A percentile compares a stretch with the other conserved stretches of the same genome.
Conservation (phyloP, 257 asterid species). For the Scutellaria baicalensis region DNA sequence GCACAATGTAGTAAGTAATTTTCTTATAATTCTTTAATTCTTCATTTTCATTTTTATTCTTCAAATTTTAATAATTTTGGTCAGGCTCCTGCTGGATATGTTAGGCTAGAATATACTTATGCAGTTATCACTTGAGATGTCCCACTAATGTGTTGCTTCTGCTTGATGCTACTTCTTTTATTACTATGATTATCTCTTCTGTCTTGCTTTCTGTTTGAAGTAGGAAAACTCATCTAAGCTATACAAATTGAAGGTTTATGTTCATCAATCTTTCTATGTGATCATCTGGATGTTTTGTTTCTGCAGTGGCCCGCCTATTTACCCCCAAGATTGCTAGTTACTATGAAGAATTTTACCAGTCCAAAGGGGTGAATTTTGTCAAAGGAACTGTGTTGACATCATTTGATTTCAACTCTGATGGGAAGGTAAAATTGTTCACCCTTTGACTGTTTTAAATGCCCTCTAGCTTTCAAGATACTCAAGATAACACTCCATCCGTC, state of each 20-base stretch:
- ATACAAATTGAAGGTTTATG: conserved; percentile 3
- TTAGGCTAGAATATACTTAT: not conserved
- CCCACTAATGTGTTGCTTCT: not conserved
- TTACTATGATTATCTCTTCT: not conserved
- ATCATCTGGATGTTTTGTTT: conserved; percentile 3
- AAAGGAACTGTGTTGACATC: conserved; percentile 92
- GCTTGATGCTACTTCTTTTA: not conserved
- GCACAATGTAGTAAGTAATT: conserved; percentile 69
- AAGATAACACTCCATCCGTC: not conserved
- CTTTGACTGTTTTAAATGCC: not conserved
- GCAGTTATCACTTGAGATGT: not conserved
- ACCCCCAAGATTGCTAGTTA: conserved; percentile 75
- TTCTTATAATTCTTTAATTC: not conserved
- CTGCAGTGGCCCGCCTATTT: conserved; percentile 90
- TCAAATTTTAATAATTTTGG: not conserved
- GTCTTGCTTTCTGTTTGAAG: not conserved
- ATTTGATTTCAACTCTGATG: conserved; percentile 66
- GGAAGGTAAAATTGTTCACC: conserved; percentile 49
- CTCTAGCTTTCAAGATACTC: not conserved
- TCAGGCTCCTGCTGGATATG: conserved; percentile 1
- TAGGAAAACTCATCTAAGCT: not conserved
- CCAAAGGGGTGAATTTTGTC: conserved; percentile 84
- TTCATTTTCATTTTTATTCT: not conserved
- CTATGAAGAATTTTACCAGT: conserved; percentile 86
- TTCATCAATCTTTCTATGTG: conserved; percentile 1